Conservation (phyloP, 148 eudicot genomes). For the Cornus kousa region DNA sequence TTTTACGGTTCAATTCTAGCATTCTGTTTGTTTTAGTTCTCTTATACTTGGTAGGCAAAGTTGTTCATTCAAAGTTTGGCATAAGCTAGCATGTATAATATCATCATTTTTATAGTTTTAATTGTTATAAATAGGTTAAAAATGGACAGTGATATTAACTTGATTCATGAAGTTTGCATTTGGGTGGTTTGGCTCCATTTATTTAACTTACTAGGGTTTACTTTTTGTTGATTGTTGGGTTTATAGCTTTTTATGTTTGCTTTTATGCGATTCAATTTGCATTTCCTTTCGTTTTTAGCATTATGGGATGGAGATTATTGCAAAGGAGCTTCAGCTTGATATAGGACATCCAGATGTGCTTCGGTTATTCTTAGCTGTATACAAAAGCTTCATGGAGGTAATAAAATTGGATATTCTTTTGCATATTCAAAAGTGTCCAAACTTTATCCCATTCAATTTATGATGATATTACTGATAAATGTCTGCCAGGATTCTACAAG, state of each 20-base stretch:
- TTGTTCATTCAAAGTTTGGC: no score
- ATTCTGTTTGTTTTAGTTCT: neutral
- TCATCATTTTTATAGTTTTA: neutral
- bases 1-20: neutral
- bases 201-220: neutral
- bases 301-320: conserved; percentile 83
- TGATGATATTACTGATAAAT: no score
- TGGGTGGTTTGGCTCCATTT: neutral
- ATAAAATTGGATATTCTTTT: neutral
- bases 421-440: neutral
- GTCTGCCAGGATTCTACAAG: no score
- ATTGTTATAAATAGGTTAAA: neutral
- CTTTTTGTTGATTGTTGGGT: neutral
- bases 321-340: conserved; percentile 75
- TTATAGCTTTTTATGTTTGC: neutral
- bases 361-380: conserved; percentile 58
- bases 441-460: neutral
- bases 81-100: neutral
- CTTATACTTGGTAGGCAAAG: no score
- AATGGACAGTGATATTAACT: neutral
- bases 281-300: conserved; percentile 40
- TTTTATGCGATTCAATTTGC: neutral
- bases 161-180: neutral
- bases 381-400: conserved; percentile 96
- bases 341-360: conserved; percentile 71